These are phyloP conservation scores for Aspergillus kassunensis DNA, from an alignment of 495 filamentous ascomycete genomes.

Conservation along the genomic window DNA sequence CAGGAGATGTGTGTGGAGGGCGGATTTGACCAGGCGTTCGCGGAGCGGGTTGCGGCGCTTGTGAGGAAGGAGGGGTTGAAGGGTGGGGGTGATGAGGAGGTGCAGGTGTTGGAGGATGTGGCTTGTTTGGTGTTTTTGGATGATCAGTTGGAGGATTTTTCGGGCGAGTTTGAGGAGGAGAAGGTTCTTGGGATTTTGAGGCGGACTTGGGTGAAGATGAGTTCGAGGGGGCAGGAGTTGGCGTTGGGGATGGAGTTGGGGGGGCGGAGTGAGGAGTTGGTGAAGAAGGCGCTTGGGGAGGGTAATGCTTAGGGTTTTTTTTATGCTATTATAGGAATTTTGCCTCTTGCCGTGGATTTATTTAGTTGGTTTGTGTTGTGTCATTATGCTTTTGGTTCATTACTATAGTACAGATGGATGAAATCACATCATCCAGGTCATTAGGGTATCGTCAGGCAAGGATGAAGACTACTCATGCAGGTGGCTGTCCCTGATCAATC, in stretches of 20 bases:
- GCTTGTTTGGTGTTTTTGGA: constrained; percentile 84
- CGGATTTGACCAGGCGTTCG: constrained; percentile 46
- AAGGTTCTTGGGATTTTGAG: constrained; percentile 69
- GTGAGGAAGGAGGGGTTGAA: constrained; percentile 64
- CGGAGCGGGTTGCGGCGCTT: constrained; percentile 53
- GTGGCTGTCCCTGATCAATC: constrained; percentile 30
- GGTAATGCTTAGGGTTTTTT: constrained; percentile 26
- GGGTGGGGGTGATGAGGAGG: constrained; percentile 63
- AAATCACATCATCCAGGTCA: background rate
- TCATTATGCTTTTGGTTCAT: constrained; percentile 1
- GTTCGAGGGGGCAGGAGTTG: constrained; percentile 56
- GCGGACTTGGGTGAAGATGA: constrained; percentile 89
- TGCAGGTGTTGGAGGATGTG: constrained; percentile 74
- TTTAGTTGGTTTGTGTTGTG: background rate
- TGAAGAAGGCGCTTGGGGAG: constrained; percentile 63
- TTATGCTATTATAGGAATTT: constrained; percentile 20
- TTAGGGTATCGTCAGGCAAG: background rate
- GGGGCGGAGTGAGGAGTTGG: constrained; percentile 54
- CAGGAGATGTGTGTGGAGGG: constrained; percentile 48
- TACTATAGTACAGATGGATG: constrained; percentile 5
- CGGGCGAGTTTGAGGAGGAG: constrained; percentile 61
- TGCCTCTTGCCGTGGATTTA: background rate
- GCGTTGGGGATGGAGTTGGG: constrained; percentile 63
- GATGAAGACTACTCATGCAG: background rate
- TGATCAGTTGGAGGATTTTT: constrained; percentile 77